Conservation (phyloP, 2,329 filamentous ascomycete genomes). For the Fusarium annulatum region DNA sequence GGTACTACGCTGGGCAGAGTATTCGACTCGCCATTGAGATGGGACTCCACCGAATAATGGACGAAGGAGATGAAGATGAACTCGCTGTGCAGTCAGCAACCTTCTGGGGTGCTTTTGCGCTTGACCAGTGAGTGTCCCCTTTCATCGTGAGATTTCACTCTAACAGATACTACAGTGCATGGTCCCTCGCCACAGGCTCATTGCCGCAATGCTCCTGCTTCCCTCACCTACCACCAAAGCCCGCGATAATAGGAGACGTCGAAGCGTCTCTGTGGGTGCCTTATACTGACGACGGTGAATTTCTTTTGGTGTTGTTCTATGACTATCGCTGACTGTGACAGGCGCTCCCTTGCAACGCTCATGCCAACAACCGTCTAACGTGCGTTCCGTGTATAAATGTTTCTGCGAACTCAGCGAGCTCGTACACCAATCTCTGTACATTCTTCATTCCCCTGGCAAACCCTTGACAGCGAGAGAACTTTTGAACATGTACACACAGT, state of each 20-base stretch:
- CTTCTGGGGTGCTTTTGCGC: constrained; percentile 71
- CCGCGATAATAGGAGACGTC: constrained; percentile 68
- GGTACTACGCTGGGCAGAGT: constrained; percentile 78
- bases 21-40: constrained; percentile 78
- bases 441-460: constrained; percentile 76
- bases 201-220: constrained; percentile 70
- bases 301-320: background rate
- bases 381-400: constrained; percentile 74
- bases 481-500: constrained; percentile 73
- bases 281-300: constrained; percentile 67
- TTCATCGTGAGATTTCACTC: background rate
- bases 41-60: constrained; percentile 69
- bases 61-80: constrained; percentile 64
- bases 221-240: constrained; percentile 67
- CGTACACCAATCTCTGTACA: constrained; percentile 76
- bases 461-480: constrained; percentile 73
- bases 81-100: constrained; percentile 69
- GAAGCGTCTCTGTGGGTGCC: constrained; percentile 70
- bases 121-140: constrained; percentile 67
- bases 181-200: constrained; percentile 72
- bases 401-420: constrained; percentile 80
- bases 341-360: constrained; percentile 65
- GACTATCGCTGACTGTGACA: constrained; percentile 40
- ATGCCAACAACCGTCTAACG: constrained; percentile 72
- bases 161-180: constrained; percentile 60